Evolutionary conservation across 257 asterid species (phyloP), one percentile per base, ranked within the genome.

Genomic region (Eustoma russellianum): DNA sequence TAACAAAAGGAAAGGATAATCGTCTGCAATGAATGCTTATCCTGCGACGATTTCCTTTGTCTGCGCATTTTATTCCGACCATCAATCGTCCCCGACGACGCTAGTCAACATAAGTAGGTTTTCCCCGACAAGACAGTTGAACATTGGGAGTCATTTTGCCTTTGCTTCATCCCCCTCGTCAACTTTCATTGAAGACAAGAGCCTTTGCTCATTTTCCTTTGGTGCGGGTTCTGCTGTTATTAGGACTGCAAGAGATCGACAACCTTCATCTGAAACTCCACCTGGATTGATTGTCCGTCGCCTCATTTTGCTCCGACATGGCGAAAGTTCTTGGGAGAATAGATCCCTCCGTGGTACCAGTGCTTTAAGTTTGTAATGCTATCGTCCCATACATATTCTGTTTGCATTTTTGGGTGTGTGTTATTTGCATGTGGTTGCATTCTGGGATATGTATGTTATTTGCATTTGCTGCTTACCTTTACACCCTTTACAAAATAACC

Each of bases 291-390:
- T 55, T 30, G 17, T 74, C 28, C 91, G 95, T 55, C 87, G 95
- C 65, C 95, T 86, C 63, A 71, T 86, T 49, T 70, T 86, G 75
- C 91, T 86, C 60, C 93, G 95, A 12, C 95, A 86, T 61, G 95
- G 94, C 58, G 57, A 64, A 48, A 86, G 95, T 48, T 78, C 80
- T 35, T 77, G 88, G 87, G 74, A 83, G 38, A 61, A 78, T 67
- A 90, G 71, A 9, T 72, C 79, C 41, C 80, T 86, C 51, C 69
- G 71, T 70, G 95, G 95, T 84, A 59, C 65, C 1, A 30, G 8
- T 48, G 1, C 30, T 54, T 33, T 34, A 9, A 15, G 17, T 41
- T 6, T 13, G 38, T 51, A 45, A n/a, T 15, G 28, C 5, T 49
- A n/a, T 50, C 8, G 12, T 10, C 13, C 4, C n/a, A 8, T 41